Evolutionary conservation across 805 yeast genomes (phyloP), one percentile per base, ranked within the genome.

Genomic region (Starmera quercuum): DNA sequence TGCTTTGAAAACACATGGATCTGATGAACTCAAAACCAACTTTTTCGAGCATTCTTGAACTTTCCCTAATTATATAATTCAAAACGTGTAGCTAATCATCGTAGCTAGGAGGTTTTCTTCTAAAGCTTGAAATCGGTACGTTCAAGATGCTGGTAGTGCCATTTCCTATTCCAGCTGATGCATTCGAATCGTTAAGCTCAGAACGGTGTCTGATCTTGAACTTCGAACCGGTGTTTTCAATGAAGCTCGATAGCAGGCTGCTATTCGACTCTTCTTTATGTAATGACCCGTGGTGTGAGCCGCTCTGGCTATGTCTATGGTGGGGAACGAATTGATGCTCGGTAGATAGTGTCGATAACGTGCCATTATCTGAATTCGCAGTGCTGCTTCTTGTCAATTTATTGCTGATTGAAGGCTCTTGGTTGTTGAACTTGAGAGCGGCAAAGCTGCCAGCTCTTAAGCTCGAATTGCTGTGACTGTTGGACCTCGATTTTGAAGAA

Each of bases 101-200:
- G 22, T 14, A 20, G 2, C 15, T 20, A 11, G 32, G 32, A 7
- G 23, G 47, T 26, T 36, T 26, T 16, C 50, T 37, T 12, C 42
- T 38, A 30, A 49, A 15, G 23, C 49, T 49, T 2, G 48, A 37
- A 20, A 49, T 47, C 3, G 50, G 48, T n/a, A 49, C 46, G 24
- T 43, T 46, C 23, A 49, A 26, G 12, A 49, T 29, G 8, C 13
- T 29, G 6, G 15, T 46, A 14, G 45, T 25, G 8, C 31, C 24
- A 13, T 14, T n/a, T 12, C 11, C 13, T 19, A 15, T 17, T 17
- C 7, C 11, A 15, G 20, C 11, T 16, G 22, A 18, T 28, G 30
- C n/a, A 15, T 26, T n/a, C 5, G 12, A 5, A 8, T 19, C 18
- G 9, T 14, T 26, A 17, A 20, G 18, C 11, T 15, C 19, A 17